Conservation (phyloP, 345 rosid species). For the Gossypium longicalyx region DNA sequence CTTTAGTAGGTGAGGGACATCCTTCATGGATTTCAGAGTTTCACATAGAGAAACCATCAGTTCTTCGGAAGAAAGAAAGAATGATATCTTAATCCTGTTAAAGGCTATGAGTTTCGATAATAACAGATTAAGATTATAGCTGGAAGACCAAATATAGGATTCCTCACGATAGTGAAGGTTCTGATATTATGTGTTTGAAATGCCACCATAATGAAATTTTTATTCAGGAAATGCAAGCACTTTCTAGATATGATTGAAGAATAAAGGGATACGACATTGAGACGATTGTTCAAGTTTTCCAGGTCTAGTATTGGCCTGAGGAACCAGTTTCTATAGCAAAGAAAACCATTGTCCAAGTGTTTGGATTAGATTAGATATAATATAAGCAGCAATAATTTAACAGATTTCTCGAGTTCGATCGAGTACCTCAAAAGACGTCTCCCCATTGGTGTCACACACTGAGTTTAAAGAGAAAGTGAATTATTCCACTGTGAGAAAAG, state of each 20-base stretch:
- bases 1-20: slow-evolving; percentile 70
- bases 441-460: slow-evolving; percentile 95
- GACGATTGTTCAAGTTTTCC: slow-evolving; percentile 66
- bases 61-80: slow-evolving; percentile 79
- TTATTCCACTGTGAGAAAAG: slow-evolving; percentile 28
- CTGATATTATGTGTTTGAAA: not conserved
- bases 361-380: slow-evolving; percentile 14
- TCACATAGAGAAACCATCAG: slow-evolving; percentile 69
- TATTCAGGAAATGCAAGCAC: slow-evolving; percentile 17
- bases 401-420: slow-evolving; percentile 12
- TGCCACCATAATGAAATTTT: slow-evolving; percentile 12
- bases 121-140: not conserved
- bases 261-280: slow-evolving; percentile 81
- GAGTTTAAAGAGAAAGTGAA: slow-evolving; percentile 27
- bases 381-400: slow-evolving; percentile 6
- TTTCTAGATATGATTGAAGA: slow-evolving; percentile 14
- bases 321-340: slow-evolving; percentile 79
- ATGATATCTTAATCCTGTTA: slow-evolving; percentile 66
- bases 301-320: slow-evolving; percentile 87
- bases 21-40: slow-evolving; percentile 88
- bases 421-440: slow-evolving; percentile 79
- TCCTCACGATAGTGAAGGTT: not conserved
- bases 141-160: not conserved
- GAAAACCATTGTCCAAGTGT: slow-evolving; percentile 24
- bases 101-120: slow-evolving; percentile 23